Percentiles rank a stretch among this genome's conserved stretches.
These are phyloP conservation scores for Saccharomyces hybrid DNA, from an alignment of 1,139 yeast genomes.

Conservation along the genomic window DNA sequence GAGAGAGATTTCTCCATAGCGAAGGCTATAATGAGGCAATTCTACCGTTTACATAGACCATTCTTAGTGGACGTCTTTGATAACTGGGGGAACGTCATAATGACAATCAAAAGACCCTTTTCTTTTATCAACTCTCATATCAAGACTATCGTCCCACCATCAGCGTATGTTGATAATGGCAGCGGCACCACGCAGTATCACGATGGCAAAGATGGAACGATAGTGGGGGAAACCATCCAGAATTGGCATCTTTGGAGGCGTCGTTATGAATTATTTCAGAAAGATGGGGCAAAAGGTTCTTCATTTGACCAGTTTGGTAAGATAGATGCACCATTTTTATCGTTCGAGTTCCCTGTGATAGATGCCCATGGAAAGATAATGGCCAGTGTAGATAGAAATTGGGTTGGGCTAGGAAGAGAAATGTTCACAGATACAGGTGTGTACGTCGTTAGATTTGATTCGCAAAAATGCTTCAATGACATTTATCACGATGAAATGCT, in stretches of 20 bases:
- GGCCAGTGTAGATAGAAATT: constrained; percentile 81
- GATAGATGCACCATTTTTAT: constrained; percentile 78
- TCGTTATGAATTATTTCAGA: constrained; percentile 65
- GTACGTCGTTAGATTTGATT: constrained; percentile 78
- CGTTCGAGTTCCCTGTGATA: constrained; percentile 76
- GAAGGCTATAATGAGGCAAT: constrained; percentile 69
- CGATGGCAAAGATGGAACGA: constrained; percentile 33
- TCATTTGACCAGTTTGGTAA: constrained; percentile 49
- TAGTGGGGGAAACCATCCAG: constrained; percentile 80
- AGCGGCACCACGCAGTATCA: constrained; percentile 11
- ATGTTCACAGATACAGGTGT: constrained; percentile 92
- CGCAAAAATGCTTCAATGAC: constrained; percentile 35
- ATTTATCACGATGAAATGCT: constrained; percentile 22
- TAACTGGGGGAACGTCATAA: constrained; percentile 54
- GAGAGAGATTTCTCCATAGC: constrained; percentile 71
- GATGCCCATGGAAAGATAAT: constrained; percentile 53
- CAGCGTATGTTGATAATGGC: constrained; percentile 12
- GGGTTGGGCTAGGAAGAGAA: constrained; percentile 93
- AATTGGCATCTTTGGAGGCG: constrained; percentile 95
- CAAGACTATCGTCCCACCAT: constrained; percentile 54
- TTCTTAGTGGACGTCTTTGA: constrained; percentile 78
- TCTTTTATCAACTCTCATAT: constrained; percentile 85
- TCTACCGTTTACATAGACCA: constrained; percentile 78
- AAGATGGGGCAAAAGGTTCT: constrained; percentile 16
- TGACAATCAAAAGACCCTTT: constrained; percentile 75